phyloP scores from a whole-genome alignment of 345 rosid species.

The Heritiera fomes region DNA sequence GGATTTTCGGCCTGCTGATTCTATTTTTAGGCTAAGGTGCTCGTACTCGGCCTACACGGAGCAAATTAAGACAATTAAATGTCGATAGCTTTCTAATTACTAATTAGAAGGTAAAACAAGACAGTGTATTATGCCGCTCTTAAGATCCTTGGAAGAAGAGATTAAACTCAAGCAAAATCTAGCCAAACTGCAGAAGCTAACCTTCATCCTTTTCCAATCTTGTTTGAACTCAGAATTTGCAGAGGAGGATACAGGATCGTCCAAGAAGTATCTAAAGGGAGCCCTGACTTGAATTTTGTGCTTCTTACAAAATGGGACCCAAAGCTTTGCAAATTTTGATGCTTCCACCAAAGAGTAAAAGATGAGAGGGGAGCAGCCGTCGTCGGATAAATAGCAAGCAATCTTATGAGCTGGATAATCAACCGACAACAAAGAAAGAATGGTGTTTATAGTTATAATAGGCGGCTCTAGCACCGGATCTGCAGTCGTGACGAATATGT shows the following conservation, averaged over 20 bases:
- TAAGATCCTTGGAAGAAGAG: too few species aligned
- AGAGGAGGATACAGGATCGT: background rate
- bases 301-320: conserved; percentile 79
- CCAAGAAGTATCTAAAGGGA: conserved; percentile 63
- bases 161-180: background rate
- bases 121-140: too few species aligned
- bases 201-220: conserved; percentile 55
- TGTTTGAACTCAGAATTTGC: conserved; percentile 42
- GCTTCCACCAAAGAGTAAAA: conserved; percentile 63
- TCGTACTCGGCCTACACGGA: conserved; percentile 48
- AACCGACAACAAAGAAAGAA: conserved; percentile 30
- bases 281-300: conserved; percentile 54
- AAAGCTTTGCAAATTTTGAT: conserved; percentile 56
- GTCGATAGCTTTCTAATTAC: background rate
- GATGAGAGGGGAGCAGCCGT: conserved; percentile 60
- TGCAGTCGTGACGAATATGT: conserved; percentile 35
- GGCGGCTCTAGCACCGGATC: conserved; percentile 34
- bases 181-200: background rate
- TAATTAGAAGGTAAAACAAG: too few species aligned
- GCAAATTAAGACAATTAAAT: background rate
- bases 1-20: conserved; percentile 30
- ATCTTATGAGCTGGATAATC: conserved; percentile 17
- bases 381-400: conserved; percentile 48
- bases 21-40: conserved; percentile 42
- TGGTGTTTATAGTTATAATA: conserved; percentile 31